Conservation (phyloP, 2,329 filamentous ascomycete genomes). For the Thermochaetoides dissita region DNA sequence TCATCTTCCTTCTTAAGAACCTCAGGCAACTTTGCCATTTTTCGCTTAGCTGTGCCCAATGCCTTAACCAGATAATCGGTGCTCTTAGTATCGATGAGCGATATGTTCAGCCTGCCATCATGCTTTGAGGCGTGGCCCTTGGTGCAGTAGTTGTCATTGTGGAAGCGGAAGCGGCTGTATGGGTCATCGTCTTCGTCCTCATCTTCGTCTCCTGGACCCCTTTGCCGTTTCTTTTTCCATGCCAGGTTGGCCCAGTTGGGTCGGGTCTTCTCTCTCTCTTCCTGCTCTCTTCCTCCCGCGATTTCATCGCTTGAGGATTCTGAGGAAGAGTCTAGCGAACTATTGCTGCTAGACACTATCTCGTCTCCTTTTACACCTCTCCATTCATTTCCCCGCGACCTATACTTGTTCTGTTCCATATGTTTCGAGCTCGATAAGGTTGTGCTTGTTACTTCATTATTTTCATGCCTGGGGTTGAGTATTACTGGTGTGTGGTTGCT, state of each 20-base stretch:
- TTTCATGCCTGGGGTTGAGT: no score
- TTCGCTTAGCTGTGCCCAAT: slow-evolving; percentile 48
- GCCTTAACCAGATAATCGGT: slow-evolving; percentile 62
- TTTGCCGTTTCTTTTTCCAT: slow-evolving; percentile 6
- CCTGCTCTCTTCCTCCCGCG: not conserved
- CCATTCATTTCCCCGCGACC: no score
- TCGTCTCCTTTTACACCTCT: no score
- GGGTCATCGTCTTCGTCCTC: slow-evolving; percentile 14
- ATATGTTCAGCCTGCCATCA: slow-evolving; percentile 60
- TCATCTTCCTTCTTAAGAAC: no score
- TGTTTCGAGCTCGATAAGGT: no score
- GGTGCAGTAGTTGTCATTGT: slow-evolving; percentile 51
- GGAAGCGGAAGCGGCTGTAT: slow-evolving; percentile 44
- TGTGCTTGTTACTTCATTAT: no score
- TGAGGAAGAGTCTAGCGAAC: not conserved
- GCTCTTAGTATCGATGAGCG: slow-evolving; percentile 55
- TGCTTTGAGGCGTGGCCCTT: slow-evolving; percentile 50
- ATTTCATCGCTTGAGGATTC: not conserved
- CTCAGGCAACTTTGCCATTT: slow-evolving; percentile 26
- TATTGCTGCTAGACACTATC: no score
- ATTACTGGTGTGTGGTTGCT: no score
- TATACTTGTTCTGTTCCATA: no score
- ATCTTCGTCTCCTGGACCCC: slow-evolving; percentile 9
- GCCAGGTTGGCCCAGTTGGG: not conserved
- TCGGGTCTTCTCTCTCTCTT: no score